A percentile compares a stretch with the other conserved stretches of the same genome.
These are phyloP conservation scores for Apiospora sp. DNA, from an alignment of 2,329 filamentous ascomycete genomes.

Conservation along the genomic window DNA sequence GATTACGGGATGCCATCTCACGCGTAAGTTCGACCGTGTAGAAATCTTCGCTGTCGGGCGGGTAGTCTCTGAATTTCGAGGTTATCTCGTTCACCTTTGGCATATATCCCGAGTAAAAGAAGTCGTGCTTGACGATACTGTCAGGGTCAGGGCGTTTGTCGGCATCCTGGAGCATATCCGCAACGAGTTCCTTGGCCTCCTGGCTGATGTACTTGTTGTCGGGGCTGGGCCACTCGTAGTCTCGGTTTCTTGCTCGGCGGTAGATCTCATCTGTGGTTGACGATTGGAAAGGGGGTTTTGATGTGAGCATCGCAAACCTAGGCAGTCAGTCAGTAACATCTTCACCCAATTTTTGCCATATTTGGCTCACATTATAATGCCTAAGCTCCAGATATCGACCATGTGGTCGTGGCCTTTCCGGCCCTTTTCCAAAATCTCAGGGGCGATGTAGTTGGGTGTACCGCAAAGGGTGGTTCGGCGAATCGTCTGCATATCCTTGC, in stretches of 20 bases:
- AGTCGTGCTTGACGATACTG: conserved; percentile 78
- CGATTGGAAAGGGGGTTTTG: conserved; percentile 95
- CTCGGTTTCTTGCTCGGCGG: conserved; percentile 71
- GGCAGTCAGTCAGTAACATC: conserved; percentile 33
- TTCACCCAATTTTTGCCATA: neutral
- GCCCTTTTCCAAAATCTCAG: conserved; percentile 92
- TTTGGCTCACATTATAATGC: conserved; percentile 82
- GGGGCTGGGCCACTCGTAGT: conserved; percentile 80
- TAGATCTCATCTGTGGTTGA: conserved; percentile 88
- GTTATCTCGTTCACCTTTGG: conserved; percentile 68
- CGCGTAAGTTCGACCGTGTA: conserved; percentile 57
- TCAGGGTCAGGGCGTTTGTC: conserved; percentile 79
- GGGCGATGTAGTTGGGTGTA: conserved; percentile 97
- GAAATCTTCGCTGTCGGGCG: conserved; percentile 66
- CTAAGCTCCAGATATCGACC: conserved; percentile 97
- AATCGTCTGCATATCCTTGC: conserved; percentile 84
- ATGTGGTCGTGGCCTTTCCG: conserved; percentile 96
- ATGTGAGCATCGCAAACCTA: conserved; percentile 95
- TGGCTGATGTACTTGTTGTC: conserved; percentile 75
- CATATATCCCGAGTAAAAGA: conserved; percentile 80
- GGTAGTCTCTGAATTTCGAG: conserved; percentile 61
- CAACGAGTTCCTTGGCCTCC: conserved; percentile 81
- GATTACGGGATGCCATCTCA: conserved; percentile 54
- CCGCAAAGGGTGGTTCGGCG: conserved; percentile 94
- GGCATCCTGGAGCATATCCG: conserved; percentile 77